Evolutionary conservation across 2,329 filamentous ascomycete genomes (phyloP), one percentile per base, ranked within the genome.

Genomic region (Trichoderma pleuroti): DNA sequence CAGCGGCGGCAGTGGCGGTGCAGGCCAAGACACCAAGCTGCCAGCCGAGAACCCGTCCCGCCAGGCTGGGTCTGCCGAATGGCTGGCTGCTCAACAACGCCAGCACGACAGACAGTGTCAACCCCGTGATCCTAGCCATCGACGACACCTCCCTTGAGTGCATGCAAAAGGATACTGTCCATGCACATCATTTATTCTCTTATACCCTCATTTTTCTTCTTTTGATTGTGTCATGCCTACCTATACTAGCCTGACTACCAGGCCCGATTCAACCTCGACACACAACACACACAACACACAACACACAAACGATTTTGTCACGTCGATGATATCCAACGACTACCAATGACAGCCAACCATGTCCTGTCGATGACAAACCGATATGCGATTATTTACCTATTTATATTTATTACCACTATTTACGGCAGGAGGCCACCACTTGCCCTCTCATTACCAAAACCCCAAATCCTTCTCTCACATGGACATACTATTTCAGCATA

Each of bases 41-140:
- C 88, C 88, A 71, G 85, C 85, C 49, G 88, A 91, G 78, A 85
- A 88, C 73, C 87, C 85, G n/a, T 83, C 80, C 36, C 80, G 84
- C 73, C 85, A 87, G 73, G 84, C 81, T 61, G 84, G 85, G 59
- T 84, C 85, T 52, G 77, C 84, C 18, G 85, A 87, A 76, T 87
- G 85, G 84, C 74, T 85, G 68, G 81, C 83, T 66, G 84, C 86
- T 70, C 82, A 84, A 71, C 83, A 85, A 75, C 81, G 81, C 73
- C 80, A 80, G 26, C 80, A 78, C 68, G 77, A 80, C 71, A 79
- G 79, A 57, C 81, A 80, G 46, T 83, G 80, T 70, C 81, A 80
- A 59, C 82, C 84, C 11, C 81, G 83, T 70, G 83, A 86, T 76
- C 84, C 84, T 30, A 80, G 77, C 67, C 83, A 82, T 68, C 80